These are phyloP conservation scores for Themeda triandra DNA, from an alignment of 176 grass and related monocot genomes.

Conservation along the genomic window DNA sequence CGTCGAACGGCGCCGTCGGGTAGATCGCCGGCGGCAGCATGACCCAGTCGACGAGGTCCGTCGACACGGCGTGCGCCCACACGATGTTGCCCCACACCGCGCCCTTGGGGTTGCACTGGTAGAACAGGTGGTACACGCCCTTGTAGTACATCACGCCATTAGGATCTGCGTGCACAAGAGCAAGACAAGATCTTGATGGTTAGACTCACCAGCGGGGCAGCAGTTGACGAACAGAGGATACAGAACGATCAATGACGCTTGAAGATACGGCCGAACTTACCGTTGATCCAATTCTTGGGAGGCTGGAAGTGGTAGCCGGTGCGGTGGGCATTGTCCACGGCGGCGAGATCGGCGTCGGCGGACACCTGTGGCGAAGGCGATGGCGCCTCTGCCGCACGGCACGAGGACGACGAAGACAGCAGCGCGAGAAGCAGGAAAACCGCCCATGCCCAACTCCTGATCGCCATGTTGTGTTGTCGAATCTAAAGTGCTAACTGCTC, in stretches of 20 bases:
- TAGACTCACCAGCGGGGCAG: neutral
- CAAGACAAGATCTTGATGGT: neutral
- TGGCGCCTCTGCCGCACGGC: slow-evolving; percentile 19
- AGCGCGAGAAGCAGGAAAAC: slow-evolving; percentile 27
- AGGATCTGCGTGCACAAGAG: slow-evolving; percentile 18
- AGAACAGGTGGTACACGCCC: slow-evolving; percentile 76
- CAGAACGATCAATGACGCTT: neutral
- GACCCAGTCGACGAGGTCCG: slow-evolving; percentile 57
- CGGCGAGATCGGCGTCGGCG: neutral
- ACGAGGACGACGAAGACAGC: neutral
- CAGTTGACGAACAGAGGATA: neutral
- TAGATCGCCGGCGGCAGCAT: slow-evolving; percentile 55
- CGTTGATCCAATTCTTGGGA: slow-evolving; percentile 73
- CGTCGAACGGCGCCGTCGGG: slow-evolving; percentile 59
- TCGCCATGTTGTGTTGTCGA: neutral
- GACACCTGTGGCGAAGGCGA: slow-evolving; percentile 26
- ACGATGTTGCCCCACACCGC: slow-evolving; percentile 68
- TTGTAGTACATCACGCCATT: slow-evolving; percentile 73
- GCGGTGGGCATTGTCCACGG: neutral
- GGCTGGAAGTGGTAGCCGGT: slow-evolving; percentile 79
- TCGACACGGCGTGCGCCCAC: slow-evolving; percentile 82
- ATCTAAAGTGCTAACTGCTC: slow-evolving; percentile 3
- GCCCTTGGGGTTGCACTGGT: slow-evolving; percentile 77
- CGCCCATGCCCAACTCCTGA: neutral
- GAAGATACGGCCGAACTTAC: neutral